Evolutionary conservation across 129 eudicot genomes (phyloP), one percentile per base, ranked within the genome.

Genomic region (Flaveria ramosissima): DNA sequence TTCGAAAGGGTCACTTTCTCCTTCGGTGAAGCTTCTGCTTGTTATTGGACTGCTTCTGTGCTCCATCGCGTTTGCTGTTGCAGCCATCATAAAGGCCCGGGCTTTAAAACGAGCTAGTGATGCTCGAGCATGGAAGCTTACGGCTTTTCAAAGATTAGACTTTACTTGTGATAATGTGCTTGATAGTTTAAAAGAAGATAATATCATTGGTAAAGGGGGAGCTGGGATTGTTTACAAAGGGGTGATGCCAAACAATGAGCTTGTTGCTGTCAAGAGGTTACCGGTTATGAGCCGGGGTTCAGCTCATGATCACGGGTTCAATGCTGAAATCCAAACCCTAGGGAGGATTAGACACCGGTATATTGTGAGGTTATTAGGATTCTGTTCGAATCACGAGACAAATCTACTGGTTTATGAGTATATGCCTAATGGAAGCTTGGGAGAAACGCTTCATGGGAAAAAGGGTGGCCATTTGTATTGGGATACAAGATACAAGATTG

Each of bases 171-270:
- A 93, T 82, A 96, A 93, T 78, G 87, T 93, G 24, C 85, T 93
- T 67, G 90, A 90, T 84, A 65, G 89, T 75, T 78, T 93, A 64
- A 90, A 93, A 66, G 98, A 90, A 84, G 98, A 93, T 47, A 93
- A 93, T 48, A 90, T 93, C 23, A 93, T 93, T 0, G 96, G 98
- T 15, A 93, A 93, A 88, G 98, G 98, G 1, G 98, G 98, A 2
- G 98, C 98, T 59, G 96, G 98, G 12, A 86, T 90, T 51, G 96
- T 93, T 66, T 93, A 93, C 87, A 93, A 93, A 70, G 96, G 98
- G 30, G 85, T 72, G 4, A 93, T 90, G 94, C 92, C 92, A 0
- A 90, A 85, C 80, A 89, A 86, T 0, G 89, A 82, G 74, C 79
- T n/a, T 0, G 94, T 92, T 7, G 98, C 98, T 1, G 98, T 92